Evolutionary conservation across 495 filamentous ascomycete genomes (phyloP).

Genomic region (Podospora sp.): DNA sequence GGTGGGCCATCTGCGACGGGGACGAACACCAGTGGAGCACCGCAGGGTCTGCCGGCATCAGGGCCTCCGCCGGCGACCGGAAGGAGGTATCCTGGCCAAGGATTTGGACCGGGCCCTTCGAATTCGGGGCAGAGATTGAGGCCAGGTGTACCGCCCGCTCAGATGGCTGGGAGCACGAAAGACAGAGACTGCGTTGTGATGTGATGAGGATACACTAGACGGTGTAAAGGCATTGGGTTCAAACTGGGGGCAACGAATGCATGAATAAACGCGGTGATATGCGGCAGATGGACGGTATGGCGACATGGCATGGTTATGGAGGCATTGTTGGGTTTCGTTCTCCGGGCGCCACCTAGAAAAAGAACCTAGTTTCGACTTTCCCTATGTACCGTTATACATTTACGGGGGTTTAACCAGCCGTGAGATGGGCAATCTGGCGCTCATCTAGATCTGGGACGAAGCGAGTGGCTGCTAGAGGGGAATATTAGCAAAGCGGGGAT

Average conservation of each 20-base stretch:
- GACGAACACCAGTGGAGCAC: neutral
- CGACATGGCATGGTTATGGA: neutral
- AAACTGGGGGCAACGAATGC: neutral
- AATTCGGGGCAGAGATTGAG: neutral
- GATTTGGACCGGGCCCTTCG: neutral
- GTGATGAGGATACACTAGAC: neutral
- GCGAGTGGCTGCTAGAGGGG: neutral
- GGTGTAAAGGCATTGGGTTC: neutral
- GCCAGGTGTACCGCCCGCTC: slow-evolving; percentile 9
- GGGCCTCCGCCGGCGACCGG: neutral
- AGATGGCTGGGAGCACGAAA: slow-evolving; percentile 1
- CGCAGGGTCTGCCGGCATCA: neutral
- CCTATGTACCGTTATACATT: neutral
- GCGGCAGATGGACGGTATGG: neutral
- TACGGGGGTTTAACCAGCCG: neutral
- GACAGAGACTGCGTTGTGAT: slow-evolving; percentile 16
- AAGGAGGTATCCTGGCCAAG: neutral
- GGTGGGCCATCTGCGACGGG: neutral
- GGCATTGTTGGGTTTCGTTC: neutral
- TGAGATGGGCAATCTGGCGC: neutral
- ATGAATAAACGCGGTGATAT: neutral
- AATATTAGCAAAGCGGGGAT: neutral
- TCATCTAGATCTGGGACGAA: neutral
- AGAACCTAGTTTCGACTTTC: neutral
- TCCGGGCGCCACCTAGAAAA: neutral